Conservation (phyloP, 1,284 basidiomycete species). For the Ganoderma leucocontextum region DNA sequence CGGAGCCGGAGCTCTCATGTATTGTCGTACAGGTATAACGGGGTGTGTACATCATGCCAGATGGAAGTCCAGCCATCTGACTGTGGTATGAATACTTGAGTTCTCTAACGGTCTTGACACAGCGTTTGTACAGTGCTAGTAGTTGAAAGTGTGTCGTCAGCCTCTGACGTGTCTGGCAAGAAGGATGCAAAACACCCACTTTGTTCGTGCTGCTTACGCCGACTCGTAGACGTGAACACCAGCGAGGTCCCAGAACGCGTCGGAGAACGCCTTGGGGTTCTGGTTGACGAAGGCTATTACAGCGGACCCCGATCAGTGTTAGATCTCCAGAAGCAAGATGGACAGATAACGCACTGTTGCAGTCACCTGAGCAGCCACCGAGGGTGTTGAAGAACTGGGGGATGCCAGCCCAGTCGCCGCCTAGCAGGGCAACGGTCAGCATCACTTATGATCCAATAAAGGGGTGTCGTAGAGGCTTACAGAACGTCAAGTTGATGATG, state of each 20-base stretch:
- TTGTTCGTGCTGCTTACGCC: conserved; percentile 24
- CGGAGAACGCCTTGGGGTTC: conserved; percentile 53
- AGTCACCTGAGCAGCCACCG: conserved; percentile 59
- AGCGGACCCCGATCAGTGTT: background rate
- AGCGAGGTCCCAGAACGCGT: conserved; percentile 59
- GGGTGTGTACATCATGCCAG: conserved; percentile 2
- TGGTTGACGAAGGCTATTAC: conserved; percentile 49
- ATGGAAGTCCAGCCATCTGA: conserved; percentile 21
- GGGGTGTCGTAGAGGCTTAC: conserved; percentile 35
- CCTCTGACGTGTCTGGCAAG: too few species aligned
- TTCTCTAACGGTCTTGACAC: conserved; percentile 1
- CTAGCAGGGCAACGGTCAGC: conserved; percentile 22
- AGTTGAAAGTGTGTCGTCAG: background rate
- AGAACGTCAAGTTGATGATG: conserved; percentile 62
- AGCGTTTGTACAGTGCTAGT: conserved; percentile 30
- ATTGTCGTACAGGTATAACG: conserved; percentile 14
- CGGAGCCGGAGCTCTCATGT: conserved; percentile 25
- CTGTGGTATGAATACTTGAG: conserved; percentile 8
- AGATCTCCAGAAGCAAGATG: background rate
- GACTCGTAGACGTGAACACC: conserved; percentile 39
- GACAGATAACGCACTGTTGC: conserved; percentile 48
- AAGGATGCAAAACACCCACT: background rate
- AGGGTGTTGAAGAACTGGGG: conserved; percentile 47
- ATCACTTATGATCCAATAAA: background rate
- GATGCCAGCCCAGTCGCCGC: conserved; percentile 65